Percentiles rank a stretch among this genome's conserved stretches.
These are phyloP conservation scores for Aspergillus coremiiformis DNA, from an alignment of 495 filamentous ascomycete species.

Conservation along the genomic window DNA sequence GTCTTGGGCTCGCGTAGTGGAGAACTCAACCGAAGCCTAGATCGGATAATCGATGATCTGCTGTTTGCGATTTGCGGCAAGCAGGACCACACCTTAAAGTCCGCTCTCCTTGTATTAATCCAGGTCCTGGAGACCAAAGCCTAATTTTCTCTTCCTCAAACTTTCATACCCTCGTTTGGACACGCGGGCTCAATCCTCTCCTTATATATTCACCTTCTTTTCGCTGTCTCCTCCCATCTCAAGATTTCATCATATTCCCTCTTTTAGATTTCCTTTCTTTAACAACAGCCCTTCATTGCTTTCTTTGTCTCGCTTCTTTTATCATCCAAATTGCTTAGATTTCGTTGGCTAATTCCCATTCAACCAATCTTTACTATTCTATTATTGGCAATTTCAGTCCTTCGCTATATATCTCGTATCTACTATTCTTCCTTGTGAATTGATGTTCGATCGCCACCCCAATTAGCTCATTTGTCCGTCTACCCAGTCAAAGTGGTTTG, in stretches of 20 bases:
- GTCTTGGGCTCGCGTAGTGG: constrained; percentile 25
- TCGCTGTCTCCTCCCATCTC: constrained; percentile 3
- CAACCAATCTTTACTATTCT: neutral
- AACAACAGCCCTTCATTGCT: neutral
- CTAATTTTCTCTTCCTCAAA: constrained; percentile 1
- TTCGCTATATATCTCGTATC: constrained; percentile 1
- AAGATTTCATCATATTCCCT: neutral
- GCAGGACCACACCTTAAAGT: constrained; percentile 31
- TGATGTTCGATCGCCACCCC: neutral
- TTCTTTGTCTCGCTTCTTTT: constrained; percentile 4
- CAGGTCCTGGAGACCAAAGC: constrained; percentile 37
- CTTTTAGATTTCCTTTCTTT: constrained; percentile 3
- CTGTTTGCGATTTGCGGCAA: constrained; percentile 35
- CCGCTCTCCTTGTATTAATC: constrained; percentile 35
- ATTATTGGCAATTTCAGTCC: neutral
- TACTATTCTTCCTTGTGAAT: neutral
- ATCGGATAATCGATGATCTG: constrained; percentile 36
- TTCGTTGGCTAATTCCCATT: neutral
- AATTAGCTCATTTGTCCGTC: neutral
- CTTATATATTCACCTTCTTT: too few relatives aligned
- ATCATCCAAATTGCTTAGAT: constrained; percentile 9
- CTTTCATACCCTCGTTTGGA: neutral
- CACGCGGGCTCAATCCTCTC: too few relatives aligned
- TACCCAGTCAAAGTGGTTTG: constrained; percentile 1
- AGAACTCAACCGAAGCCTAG: constrained; percentile 31